Conservation (phyloP, 164 flowering plant species). For the Magnolia changhungtana region DNA sequence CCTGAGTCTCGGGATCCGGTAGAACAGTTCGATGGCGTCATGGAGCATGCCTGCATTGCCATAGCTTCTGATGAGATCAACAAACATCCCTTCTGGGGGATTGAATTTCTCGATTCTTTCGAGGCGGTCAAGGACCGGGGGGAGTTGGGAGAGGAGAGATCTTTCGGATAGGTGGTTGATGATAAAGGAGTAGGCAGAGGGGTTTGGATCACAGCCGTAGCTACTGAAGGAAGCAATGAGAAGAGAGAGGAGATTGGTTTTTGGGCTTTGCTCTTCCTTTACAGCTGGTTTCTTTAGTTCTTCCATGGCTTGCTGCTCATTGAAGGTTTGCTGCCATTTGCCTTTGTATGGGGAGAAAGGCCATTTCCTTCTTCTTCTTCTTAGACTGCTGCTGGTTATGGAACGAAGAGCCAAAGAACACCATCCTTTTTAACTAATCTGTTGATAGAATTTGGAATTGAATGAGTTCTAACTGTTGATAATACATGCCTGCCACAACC, state of each 20-base stretch:
- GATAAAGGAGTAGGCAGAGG: slow-evolving; percentile 52
- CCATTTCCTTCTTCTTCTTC: slow-evolving; percentile 38
- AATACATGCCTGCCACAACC: not conserved
- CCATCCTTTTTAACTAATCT: not conserved
- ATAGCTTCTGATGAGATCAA: slow-evolving; percentile 41
- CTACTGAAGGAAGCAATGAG: slow-evolving; percentile 45
- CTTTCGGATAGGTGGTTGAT: slow-evolving; percentile 38
- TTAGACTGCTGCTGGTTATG: not conserved
- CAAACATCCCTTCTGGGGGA: slow-evolving; percentile 54
- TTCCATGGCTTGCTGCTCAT: slow-evolving; percentile 33
- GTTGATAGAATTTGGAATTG: slow-evolving; percentile 10
- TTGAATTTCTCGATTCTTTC: slow-evolving; percentile 45
- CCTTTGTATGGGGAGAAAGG: slow-evolving; percentile 21
- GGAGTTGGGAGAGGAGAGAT: slow-evolving; percentile 36
- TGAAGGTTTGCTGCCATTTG: slow-evolving; percentile 29
- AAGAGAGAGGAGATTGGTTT: slow-evolving; percentile 33
- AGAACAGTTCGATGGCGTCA: slow-evolving; percentile 59
- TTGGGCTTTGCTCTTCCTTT: slow-evolving; percentile 10
- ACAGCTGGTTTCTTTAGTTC: slow-evolving; percentile 29
- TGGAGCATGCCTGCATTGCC: slow-evolving; percentile 30
- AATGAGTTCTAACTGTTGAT: not conserved
- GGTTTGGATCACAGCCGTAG: slow-evolving; percentile 51
- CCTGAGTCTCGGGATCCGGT: slow-evolving; percentile 57
- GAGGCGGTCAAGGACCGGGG: slow-evolving; percentile 48
- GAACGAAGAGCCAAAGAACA: not conserved